A percentile compares a stretch with the other conserved stretches of the same genome.
These are phyloP conservation scores for Cymbopogon flexuosus DNA, from an alignment of 202 grass and related monocot species.

Conservation along the genomic window DNA sequence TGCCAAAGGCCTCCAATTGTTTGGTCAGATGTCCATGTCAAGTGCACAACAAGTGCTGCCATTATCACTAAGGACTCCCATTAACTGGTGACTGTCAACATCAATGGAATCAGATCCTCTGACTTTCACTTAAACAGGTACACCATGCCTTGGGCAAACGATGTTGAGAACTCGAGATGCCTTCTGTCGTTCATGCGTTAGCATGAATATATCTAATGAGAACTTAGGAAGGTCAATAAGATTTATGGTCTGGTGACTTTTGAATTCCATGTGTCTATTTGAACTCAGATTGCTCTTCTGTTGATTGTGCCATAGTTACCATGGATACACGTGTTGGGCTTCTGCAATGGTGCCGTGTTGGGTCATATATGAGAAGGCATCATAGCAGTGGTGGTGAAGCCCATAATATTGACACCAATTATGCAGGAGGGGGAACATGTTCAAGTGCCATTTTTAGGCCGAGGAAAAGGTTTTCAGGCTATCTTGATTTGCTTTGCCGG, in stretches of 20 bases:
- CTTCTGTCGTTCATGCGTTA: neutral
- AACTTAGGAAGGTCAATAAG: neutral
- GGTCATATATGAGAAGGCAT: conserved; percentile 7
- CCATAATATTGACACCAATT: neutral
- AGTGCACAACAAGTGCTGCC: conserved; percentile 19
- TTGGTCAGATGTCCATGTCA: conserved; percentile 46
- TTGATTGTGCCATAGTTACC: neutral
- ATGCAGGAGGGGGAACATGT: conserved; percentile 18
- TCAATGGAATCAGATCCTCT: conserved; percentile 41
- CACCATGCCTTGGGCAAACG: neutral
- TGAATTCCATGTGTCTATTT: neutral
- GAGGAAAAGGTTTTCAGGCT: conserved; percentile 21
- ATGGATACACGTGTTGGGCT: neutral
- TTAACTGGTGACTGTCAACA: conserved; percentile 41
- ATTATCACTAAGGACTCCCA: conserved; percentile 23
- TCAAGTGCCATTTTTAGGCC: conserved; percentile 32
- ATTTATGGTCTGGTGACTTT: neutral
- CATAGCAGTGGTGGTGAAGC: neutral
- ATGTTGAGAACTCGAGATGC: neutral
- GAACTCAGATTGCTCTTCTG: neutral
- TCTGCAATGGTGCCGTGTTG: neutral
- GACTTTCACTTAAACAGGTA: conserved; percentile 30
- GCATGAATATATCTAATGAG: neutral
- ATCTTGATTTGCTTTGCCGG: conserved; percentile 19
- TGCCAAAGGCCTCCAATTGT: conserved; percentile 14